Percentiles rank a stretch among this genome's conserved stretches.
These are phyloP conservation scores for Zalaria sp. DNA, from an alignment of 2,329 filamentous ascomycete species.

Conservation along the genomic window DNA sequence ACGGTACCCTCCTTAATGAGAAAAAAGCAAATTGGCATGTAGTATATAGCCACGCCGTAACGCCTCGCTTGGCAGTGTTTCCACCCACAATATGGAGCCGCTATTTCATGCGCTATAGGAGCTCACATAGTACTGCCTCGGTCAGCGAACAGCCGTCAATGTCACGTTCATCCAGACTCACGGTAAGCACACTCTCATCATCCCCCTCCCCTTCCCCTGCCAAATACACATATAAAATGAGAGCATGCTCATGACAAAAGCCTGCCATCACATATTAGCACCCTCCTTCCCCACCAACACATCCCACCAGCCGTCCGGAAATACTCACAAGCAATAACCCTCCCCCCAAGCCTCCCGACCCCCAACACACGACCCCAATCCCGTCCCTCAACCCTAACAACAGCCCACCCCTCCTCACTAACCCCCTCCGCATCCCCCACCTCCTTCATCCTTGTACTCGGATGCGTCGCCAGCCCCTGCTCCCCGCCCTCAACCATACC, in stretches of 20 bases:
- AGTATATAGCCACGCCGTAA: too few species aligned
- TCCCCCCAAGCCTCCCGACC: conserved; percentile 74
- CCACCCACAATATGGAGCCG: too few species aligned
- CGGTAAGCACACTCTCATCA: conserved; percentile 64
- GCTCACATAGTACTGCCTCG: conserved; percentile 40
- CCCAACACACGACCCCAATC: conserved; percentile 94
- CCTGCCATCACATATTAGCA: conserved; percentile 18
- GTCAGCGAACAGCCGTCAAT: conserved; percentile 8
- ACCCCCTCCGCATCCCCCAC: conserved; percentile 41
- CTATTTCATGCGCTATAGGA: conserved; percentile 33
- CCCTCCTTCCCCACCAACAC: too few species aligned
- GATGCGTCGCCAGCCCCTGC: conserved; percentile 58
- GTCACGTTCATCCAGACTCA: conserved; percentile 25
- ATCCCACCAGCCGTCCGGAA: too few species aligned
- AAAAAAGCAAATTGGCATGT: too few species aligned
- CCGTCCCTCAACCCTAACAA: conserved; percentile 77
- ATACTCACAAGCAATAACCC: conserved; percentile 73
- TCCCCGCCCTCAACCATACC: conserved; percentile 53
- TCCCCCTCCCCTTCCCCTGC: conserved; percentile 54
- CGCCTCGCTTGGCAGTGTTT: too few species aligned
- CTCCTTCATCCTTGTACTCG: conserved; percentile 61
- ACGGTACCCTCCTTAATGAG: too few species aligned
- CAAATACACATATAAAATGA: conserved; percentile 75
- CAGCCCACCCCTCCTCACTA: conserved; percentile 74
- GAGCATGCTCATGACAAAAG: conserved; percentile 64